A percentile compares a stretch with the other conserved stretches of the same genome.
Evolutionary conservation across 257 asterid genomes (phyloP).

Genomic region (Haberlea rhodopensis): DNA sequence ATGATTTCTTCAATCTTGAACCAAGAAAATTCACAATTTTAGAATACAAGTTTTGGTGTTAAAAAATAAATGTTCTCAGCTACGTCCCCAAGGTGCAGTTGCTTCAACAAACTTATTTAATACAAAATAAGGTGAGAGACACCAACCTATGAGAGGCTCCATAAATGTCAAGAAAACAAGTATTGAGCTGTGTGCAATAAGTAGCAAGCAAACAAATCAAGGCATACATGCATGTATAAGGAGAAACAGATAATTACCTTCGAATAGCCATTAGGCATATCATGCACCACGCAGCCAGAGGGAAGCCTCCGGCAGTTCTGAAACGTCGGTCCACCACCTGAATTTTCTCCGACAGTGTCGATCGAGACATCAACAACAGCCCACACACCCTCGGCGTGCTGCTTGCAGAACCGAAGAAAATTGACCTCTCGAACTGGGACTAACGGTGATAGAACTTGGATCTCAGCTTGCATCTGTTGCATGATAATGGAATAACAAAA

Average conservation of each 20-base stretch:
- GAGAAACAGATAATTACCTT: slow-evolving; percentile 33
- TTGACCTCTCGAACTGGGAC: slow-evolving; percentile 54
- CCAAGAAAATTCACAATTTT: slow-evolving; percentile 15
- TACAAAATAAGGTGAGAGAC: slow-evolving; percentile 21
- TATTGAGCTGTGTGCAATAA: slow-evolving; percentile 3
- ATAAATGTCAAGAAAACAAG: slow-evolving; percentile 18
- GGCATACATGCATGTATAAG: not conserved
- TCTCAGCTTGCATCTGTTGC: slow-evolving; percentile 48
- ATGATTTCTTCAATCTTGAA: slow-evolving; percentile 21
- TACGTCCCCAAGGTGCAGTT: slow-evolving; percentile 23
- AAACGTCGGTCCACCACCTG: slow-evolving; percentile 16
- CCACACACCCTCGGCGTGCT: slow-evolving; percentile 62
- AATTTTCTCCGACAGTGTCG: slow-evolving; percentile 40
- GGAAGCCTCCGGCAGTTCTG: slow-evolving; percentile 47
- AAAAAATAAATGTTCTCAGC: slow-evolving; percentile 9
- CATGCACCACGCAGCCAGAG: slow-evolving; percentile 56
- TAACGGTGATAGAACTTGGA: slow-evolving; percentile 51
- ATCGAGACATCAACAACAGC: slow-evolving; percentile 57
- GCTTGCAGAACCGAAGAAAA: slow-evolving; percentile 59
- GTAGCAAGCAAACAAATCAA: not conserved
- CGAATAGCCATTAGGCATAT: slow-evolving; percentile 61
- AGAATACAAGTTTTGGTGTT: not conserved
- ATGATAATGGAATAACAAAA: not conserved
- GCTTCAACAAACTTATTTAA: slow-evolving; percentile 37
- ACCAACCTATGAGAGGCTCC: slow-evolving; percentile 10